phyloP scores from a whole-genome alignment of 1,284 basidiomycete genomes.

The Malassezia arunalokei region DNA sequence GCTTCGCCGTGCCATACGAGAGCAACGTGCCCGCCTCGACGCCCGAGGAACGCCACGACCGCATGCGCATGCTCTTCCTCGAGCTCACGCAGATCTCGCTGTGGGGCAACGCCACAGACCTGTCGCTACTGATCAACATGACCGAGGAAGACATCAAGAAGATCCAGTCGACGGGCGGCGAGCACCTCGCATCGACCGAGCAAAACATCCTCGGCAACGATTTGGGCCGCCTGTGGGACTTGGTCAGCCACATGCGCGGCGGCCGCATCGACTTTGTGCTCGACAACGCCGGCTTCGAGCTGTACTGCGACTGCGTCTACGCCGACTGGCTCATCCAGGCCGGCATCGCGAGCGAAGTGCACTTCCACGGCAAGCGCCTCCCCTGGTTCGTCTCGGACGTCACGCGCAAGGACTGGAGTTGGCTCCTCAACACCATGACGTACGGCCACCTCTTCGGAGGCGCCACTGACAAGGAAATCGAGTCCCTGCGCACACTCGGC shows the following conservation, averaged over 20 bases:
- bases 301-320: conserved; percentile 93
- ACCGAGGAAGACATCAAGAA: conserved; percentile 95
- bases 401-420: conserved; percentile 89
- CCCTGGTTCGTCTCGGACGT: conserved; percentile 62
- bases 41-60: conserved; percentile 57
- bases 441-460: conserved; percentile 54
- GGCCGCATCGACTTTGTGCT: conserved; percentile 49
- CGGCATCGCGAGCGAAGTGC: conserved; percentile 70
- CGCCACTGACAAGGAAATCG: conserved; percentile 70
- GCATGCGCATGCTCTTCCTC: conserved; percentile 78
- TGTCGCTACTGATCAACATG: conserved; percentile 94
- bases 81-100: conserved; percentile 65
- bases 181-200: conserved; percentile 85
- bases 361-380: conserved; percentile 67
- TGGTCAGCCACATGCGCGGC: conserved; percentile 56
- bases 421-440: conserved; percentile 52
- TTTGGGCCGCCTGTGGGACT: conserved; percentile 66
- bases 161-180: conserved; percentile 91
- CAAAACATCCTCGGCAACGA: conserved; percentile 87
- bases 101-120: conserved; percentile 56
- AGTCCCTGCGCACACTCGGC: conserved; percentile 68
- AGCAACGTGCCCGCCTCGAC: conserved; percentile 49
- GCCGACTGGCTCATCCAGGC: conserved; percentile 75
- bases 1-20: conserved; percentile 75
- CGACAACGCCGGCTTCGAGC: conserved; percentile 82